Evolutionary conservation across 228 moss, liverwort and hornwort genomes (phyloP), one percentile per base, ranked within the genome.

Genomic region (Sphagnum fallax): DNA sequence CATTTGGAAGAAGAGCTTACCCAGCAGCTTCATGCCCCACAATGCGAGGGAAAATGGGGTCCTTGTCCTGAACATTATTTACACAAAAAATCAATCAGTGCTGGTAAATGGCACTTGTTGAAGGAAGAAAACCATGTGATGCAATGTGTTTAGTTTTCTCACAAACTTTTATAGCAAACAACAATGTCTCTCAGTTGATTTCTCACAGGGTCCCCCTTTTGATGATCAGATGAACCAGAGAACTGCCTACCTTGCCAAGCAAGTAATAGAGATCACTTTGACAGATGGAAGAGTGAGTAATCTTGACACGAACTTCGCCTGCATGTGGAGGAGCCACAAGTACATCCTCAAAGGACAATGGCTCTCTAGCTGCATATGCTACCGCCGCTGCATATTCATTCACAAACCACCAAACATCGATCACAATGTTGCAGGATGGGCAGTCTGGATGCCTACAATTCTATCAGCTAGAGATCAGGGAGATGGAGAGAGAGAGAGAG

Each of bases 11-110:
- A 32, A 32, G 32, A 32, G 32, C 32, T 32, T 32, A 83, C 86
- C 86, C 86, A 0, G 83, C 73, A 62, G 80, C 83, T 67, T 86
- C 86, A 13, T 86, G 86, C 48, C 86, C 83, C 67, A 83, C 52
- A 47, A 86, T 83, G 58, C 86, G 78, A 6, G 86, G 86, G 51
- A 86, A 78, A 32, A 76, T 51, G 18, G 11, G 71, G 16, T n/a
- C 15, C 62, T 57, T n/a, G 70, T 63, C 80, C 83, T 86, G 67
- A 60, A 32, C 32, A 32, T 32, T 32, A 32, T 32, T 32, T 32
- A 32, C 3, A 32, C 1, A 32, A 32, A 32, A 32, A 32, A 32
- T 32, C 32, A 32, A 32, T 32, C 32, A 32, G 2, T 3, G 32
- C 32, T 1, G 2, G 32, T 32, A 32, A 32, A 32, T 32, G 32